Conservation (phyloP, 805 yeast species). For the Saccharomycopsis selenospora region DNA sequence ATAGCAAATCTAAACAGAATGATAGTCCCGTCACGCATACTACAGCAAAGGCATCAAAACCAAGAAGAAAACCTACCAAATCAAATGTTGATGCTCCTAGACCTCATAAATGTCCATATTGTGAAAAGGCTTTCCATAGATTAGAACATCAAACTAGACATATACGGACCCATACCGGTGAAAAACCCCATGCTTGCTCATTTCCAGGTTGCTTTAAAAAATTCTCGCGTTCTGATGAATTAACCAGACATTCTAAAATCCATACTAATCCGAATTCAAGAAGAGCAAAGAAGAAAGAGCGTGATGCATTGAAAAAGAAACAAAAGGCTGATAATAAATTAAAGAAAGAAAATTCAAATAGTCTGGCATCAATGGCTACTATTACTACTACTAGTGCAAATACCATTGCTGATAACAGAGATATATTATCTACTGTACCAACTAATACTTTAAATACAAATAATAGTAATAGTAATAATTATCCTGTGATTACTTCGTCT, state of each 20-base stretch:
- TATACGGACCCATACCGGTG: constrained; percentile 75
- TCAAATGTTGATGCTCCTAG: constrained; percentile 30
- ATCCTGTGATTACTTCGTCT: neutral
- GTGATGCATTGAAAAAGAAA: constrained; percentile 9
- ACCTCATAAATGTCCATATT: constrained; percentile 69
- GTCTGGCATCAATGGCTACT: constrained; percentile 3
- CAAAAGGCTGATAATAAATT: constrained; percentile 2
- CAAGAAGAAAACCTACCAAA: constrained; percentile 17
- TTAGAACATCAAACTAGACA: constrained; percentile 76
- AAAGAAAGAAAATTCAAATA: neutral
- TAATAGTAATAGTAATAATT: neutral
- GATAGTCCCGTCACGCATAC: constrained; percentile 12
- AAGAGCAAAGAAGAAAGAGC: constrained; percentile 25
- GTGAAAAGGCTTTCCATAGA: constrained; percentile 68
- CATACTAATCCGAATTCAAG: constrained; percentile 63
- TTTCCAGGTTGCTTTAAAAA: constrained; percentile 64
- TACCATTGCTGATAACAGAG: neutral
- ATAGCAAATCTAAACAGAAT: no score
- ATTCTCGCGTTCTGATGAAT: constrained; percentile 65
- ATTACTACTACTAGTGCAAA: neutral
- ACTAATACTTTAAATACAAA: neutral
- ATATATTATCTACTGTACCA: neutral
- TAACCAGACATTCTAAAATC: constrained; percentile 65
- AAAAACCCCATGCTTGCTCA: constrained; percentile 68
- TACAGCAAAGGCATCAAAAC: constrained; percentile 14